Base-by-base conservation (phyloP, 2,329 filamentous ascomycete genomes). In the Rutstroemia sp. region DNA sequence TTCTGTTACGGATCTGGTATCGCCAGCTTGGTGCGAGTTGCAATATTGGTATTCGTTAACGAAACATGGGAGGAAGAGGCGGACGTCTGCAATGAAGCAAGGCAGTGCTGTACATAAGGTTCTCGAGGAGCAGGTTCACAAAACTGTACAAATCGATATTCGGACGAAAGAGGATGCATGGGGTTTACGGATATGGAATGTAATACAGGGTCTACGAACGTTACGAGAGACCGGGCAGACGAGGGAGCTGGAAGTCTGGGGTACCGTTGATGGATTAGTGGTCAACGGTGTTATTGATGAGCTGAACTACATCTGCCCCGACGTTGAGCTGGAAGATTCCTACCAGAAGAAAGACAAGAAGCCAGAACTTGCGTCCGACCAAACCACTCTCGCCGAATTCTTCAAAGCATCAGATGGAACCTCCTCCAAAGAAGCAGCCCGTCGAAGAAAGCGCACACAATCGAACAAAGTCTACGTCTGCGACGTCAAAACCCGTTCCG, bases 11-110 rank as follows among this genome's bases (percentile, higher is more conserved):
- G 94, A 99, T 70, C 74, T 97, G 23, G 83, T 92, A 0, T 87
- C 89, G 1, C 92, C 92, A 2, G 86, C 92, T 7, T 99, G 94
- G 94, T 99, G 94, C 70, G 92, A 99, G 71, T 71, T 97, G 58
- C 92, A 97, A 70, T 95, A 96, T 66, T 91, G 84, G 77, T 96
- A 95, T 72, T 89, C 84, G 0, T 78, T 99, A 54, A 88, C 85
- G 3, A 84, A 82, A 54, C 82, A 86, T 67, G 94, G 92, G 0
- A 82, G 81, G 57, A 92, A 88, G 68, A 86, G 81, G 54, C 78
- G 78, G 36, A 97, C 92, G 0, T 72, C 80, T 2, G 90, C 89
- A 0, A 99, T 99, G 94, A 86, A 84, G 68, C 79, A 83, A 53
- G 94, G 94, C 0, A 86, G 83, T 39, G 83, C 78, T 39, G 82